Evolutionary conservation across 768 basidiomycete species (phyloP), one percentile per base, ranked within the genome.

Genomic region (Lyophyllum shimeji): DNA sequence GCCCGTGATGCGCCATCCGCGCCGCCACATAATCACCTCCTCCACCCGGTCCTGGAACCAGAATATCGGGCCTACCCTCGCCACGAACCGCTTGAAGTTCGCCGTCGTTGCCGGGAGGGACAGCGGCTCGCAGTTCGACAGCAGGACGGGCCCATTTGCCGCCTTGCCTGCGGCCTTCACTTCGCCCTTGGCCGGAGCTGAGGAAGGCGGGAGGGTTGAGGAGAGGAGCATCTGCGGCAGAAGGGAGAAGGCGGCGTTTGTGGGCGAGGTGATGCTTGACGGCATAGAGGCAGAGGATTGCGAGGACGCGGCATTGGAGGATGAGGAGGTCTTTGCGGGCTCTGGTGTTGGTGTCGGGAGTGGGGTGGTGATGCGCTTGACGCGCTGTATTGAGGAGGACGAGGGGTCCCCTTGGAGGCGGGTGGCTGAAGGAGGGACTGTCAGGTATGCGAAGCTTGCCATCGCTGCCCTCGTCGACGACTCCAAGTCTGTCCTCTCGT

Each of bases 41-140:
- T 96, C 94, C 13, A 91, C 65, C 1, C 94, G 73, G 66, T 97
- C 94, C 71, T 92, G 91, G 18, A 95, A 60, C 94, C 93, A 96
- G 64, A 95, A 96, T 7, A 94, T 72, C 0, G 90, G 87, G 0
- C 91, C 90, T 3, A 84, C 76, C 61, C 80, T 85, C 6, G 84
- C 79, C 3, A 95, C 81, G 56, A 96, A 95, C 21, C 91, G 76
- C 59, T 86, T 81, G 65, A 95, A 95, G 66, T 94, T 93, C 60
- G 78, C 82, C 1, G 89, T 86, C 60, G 86, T 88, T 24, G 86
- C 84, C 0, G 85, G 89, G 3, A 96, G 73, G 1, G 90, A 91
- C 4, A 96, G 78, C 0, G 90, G 82, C 62, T 89, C 89, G 25
- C 76, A 74, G 0, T 81, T 81, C 17, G 82, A 83, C 13, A 90